Evolutionary conservation across 257 asterid species (phyloP).

Genomic region (Solanum dulcamara): DNA sequence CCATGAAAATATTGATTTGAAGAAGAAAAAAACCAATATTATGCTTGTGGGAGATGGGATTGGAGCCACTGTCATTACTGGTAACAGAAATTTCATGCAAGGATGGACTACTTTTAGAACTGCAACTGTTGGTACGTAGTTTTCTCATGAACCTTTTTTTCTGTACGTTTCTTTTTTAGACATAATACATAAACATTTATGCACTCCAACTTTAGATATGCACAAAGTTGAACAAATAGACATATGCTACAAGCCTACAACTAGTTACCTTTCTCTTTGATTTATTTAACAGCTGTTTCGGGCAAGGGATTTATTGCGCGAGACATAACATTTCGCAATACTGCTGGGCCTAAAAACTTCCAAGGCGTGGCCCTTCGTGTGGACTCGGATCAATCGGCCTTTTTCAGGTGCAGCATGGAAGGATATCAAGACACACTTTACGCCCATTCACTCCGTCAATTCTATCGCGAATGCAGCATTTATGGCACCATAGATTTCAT

Average conservation of each 20-base stretch:
- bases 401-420: conserved; percentile 95
- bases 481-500: conserved; percentile 96
- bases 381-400: conserved; percentile 91
- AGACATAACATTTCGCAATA: conserved; percentile 91
- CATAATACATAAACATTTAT: not conserved
- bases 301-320: conserved; percentile 89
- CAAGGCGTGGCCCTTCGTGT: conserved; percentile 96
- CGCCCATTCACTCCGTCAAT: conserved; percentile 92
- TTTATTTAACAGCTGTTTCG: conserved; percentile 51
- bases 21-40: conserved; percentile 76
- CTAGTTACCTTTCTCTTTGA: not conserved
- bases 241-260: not conserved
- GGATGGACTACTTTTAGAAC: conserved; percentile 98
- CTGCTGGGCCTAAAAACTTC: conserved; percentile 75
- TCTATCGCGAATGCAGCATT: conserved; percentile 84
- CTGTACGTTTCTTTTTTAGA: not conserved
- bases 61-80: conserved; percentile 60
- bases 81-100: conserved; percentile 80
- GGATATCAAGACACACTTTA: conserved; percentile 95
- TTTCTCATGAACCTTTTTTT: not conserved
- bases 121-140: conserved; percentile 82
- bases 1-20: conserved; percentile 72
- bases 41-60: conserved; percentile 94
- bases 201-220: not conserved
- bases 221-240: not conserved